phyloP scores from a whole-genome alignment of 2,329 filamentous ascomycete genomes.

The Ceratocystis colombiana region DNA sequence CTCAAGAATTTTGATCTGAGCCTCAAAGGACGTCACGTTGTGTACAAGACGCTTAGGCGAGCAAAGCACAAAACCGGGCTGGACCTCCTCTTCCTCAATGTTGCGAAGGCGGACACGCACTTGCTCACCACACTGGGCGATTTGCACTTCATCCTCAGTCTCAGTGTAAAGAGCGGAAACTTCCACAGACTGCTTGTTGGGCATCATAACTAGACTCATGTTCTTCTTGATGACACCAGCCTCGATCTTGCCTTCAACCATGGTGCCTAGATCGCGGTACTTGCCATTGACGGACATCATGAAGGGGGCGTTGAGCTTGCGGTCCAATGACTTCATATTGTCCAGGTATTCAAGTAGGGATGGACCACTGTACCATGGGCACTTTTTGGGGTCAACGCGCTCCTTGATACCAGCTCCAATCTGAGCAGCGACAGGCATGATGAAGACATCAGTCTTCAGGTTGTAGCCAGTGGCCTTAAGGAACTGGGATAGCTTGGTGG shows the following conservation, averaged over 20 bases:
- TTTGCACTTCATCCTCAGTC: conserved; percentile 79
- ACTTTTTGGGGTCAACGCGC: conserved; percentile 63
- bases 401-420: conserved; percentile 79
- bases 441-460: conserved; percentile 81
- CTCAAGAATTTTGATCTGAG: conserved; percentile 90
- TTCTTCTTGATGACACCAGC: conserved; percentile 89
- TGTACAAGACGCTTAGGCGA: conserved; percentile 89
- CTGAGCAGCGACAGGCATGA: conserved; percentile 95
- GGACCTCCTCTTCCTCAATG: conserved; percentile 93
- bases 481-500: conserved; percentile 74
- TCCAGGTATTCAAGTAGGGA: conserved; percentile 95
- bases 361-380: conserved; percentile 78
- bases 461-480: conserved; percentile 91
- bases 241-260: conserved; percentile 96
- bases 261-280: conserved; percentile 93
- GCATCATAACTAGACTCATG: conserved; percentile 84
- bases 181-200: conserved; percentile 71
- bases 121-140: conserved; percentile 86
- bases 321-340: conserved; percentile 80
- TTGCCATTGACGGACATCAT: conserved; percentile 98
- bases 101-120: conserved; percentile 84
- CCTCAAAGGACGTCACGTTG: conserved; percentile 81
- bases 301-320: conserved; percentile 94
- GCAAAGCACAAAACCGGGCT: conserved; percentile 92
- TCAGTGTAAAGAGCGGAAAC: conserved; percentile 86